Base-by-base conservation (phyloP, 2,329 filamentous ascomycete species). In the Colletotrichum destructivum region DNA sequence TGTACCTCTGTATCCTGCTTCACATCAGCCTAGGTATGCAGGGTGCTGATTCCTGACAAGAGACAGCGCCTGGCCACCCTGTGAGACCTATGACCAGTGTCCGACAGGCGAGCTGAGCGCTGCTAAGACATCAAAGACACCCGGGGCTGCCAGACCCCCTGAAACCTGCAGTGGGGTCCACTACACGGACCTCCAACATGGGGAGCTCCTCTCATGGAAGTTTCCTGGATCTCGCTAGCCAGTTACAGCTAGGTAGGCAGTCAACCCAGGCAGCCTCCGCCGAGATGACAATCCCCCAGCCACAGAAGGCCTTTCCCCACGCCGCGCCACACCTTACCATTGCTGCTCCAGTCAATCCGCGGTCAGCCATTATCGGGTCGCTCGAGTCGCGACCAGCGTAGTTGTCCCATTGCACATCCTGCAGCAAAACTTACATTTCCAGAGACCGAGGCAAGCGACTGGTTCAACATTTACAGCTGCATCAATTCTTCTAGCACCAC, bases 81-180 rank as follows among this genome's bases (percentile, higher is more conserved):
- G 7, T 35, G 62, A 68, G 63, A 31, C 52, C 51, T 51, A 56
- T 56, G 56, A 71, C 49, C 64, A 71, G 38, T 18, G 47, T 49
- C 40, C 26, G 54, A 66, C 67, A 21, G 61, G 42, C 16, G 44
- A 44, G 44, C 56, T 66, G 44, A 62, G 38, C 49, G 51, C 56
- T 71, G 62, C 68, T 70, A 49, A 61, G 63, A 26, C 68, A 40
- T 35, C 47, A 55, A 56, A 49, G 21, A 54, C 38, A 54, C 35
- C 23, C 18, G 6, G 35, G 52, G 51, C 16, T 18, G 11, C 31
- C 47, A 23, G 49, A 26, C 62, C 64, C 68, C 68, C 64, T 71
- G 57, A 71, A 42, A 71, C 68, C 44, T 62, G 64, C 44, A 62
- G 57, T 68, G 57, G 57, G 44, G 57, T 44, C 63, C 64, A 44